phyloP scores from a whole-genome alignment of 192 early-diverging fungal genomes.

The Coemansia sp. region DNA sequence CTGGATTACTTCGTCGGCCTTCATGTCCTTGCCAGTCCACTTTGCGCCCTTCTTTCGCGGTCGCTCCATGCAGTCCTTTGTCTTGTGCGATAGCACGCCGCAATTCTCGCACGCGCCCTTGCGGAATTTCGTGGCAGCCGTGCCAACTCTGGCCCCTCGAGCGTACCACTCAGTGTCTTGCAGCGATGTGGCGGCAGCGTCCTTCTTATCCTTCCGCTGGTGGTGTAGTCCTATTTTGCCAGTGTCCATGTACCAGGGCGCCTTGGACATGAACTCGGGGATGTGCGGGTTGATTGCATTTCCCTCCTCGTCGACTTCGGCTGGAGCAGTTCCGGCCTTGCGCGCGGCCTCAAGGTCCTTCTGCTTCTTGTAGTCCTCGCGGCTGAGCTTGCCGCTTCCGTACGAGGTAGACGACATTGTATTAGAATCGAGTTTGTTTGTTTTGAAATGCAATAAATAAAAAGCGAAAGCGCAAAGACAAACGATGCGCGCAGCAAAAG shows the following conservation, averaged over 20 bases:
- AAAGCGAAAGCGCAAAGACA: neutral
- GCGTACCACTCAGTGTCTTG: slow-evolving; percentile 29
- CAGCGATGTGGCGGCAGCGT: slow-evolving; percentile 1
- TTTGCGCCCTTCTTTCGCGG: slow-evolving; percentile 89
- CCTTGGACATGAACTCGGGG: slow-evolving; percentile 94
- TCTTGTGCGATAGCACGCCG: slow-evolving; percentile 94
- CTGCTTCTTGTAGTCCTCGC: slow-evolving; percentile 94
- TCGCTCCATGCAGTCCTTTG: slow-evolving; percentile 92
- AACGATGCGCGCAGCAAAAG: neutral
- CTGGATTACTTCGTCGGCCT: slow-evolving; percentile 84
- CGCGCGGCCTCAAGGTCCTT: slow-evolving; percentile 96
- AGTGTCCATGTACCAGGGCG: slow-evolving; percentile 91
- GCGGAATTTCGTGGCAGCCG: slow-evolving; percentile 87
- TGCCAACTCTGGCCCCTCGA: slow-evolving; percentile 57
- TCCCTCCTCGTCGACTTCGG: slow-evolving; percentile 85
- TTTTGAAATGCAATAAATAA: neutral
- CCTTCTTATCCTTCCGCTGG: slow-evolving; percentile 60
- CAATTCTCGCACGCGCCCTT: slow-evolving; percentile 99
- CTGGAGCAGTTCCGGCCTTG: slow-evolving; percentile 90
- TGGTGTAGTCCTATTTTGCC: slow-evolving; percentile 87
- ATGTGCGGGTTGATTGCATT: slow-evolving; percentile 99
- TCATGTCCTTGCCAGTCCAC: slow-evolving; percentile 81
- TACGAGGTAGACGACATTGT: slow-evolving; percentile 20
- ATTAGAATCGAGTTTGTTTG: neutral
- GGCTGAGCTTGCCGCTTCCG: slow-evolving; percentile 70